Base-by-base conservation (phyloP, 2,329 filamentous ascomycete genomes). In the Penicillium olsonii region DNA sequence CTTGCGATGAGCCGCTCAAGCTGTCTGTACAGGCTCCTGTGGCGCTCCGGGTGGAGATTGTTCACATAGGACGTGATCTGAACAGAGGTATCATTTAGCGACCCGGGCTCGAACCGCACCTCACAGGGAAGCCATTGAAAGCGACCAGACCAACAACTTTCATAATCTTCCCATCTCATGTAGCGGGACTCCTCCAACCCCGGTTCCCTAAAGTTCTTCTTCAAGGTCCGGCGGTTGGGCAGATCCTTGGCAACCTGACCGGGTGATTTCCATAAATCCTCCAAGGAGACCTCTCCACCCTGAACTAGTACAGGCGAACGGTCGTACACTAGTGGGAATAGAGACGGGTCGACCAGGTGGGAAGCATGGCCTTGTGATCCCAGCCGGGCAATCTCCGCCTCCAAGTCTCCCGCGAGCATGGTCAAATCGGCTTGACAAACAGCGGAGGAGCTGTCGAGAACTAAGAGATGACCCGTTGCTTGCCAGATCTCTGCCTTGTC, bases 41-140 rank as follows among this genome's bases (percentile, higher is more conserved):
- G 37, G 20, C 14, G 14, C 2, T 15, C 3, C 2, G 37, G 39
- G 11, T 41, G 26, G 17, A 41, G 39, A 41, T 41, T 31, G 10
- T 41, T 41, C 26, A 41, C 39, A 20, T 41, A 41, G 5, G 39
- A 41, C 5, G 26, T 41, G 10, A 41, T 41, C 11, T 11, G 39
- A 41, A 41, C 39, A 41, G 12, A 9, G 20, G 14, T 10, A 20
- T 39, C 18, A 17, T 20, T 37, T 20, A 20, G 17, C 35, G 35
- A 12, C 17, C 20, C 15, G 10, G 12, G 2, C 35, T 12, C 26
- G 17, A 48, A 48, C 22, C 41, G 14, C 11, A 52, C 40, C 10
- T 52, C 49, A 10, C 40, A 52, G 17, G 45, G 49, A 40, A 52
- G 50, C 50, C 50, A 48, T 26, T 52, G 50, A 24, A 52, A 52